These are phyloP conservation scores for Murraya paniculata DNA, from an alignment of 345 rosid genomes.

Conservation along the genomic window DNA sequence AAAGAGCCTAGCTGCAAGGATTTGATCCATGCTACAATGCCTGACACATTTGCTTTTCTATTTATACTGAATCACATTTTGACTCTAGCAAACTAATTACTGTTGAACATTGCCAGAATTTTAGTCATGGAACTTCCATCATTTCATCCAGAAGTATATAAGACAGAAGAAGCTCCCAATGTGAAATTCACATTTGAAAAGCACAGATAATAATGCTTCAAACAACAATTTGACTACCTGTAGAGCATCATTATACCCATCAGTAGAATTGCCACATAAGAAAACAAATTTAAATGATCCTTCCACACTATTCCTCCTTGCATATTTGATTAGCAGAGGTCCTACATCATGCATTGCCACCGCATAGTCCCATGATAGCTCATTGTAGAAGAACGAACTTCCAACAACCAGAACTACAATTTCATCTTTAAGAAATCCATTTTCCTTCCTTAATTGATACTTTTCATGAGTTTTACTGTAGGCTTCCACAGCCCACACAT, in stretches of 20 bases:
- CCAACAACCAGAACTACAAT: constrained; percentile 79
- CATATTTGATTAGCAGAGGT: constrained; percentile 74
- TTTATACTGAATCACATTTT: not conserved
- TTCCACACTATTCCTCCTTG: constrained; percentile 57
- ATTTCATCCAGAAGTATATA: not conserved
- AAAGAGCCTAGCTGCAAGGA: not conserved
- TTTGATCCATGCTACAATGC: constrained; percentile 1
- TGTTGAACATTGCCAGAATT: not conserved
- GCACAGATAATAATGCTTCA: constrained; percentile 8
- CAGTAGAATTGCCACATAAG: constrained; percentile 79
- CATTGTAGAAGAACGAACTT: constrained; percentile 73
- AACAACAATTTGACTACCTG: constrained; percentile 51
- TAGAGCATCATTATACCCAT: constrained; percentile 57
- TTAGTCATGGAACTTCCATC: not conserved
- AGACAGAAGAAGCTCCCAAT: not conserved
- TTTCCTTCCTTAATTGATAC: constrained; percentile 52
- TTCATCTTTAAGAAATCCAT: constrained; percentile 64
- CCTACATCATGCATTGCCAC: constrained; percentile 76
- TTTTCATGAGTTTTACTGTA: constrained; percentile 56
- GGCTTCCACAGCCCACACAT: constrained; percentile 90
- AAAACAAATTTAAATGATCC: constrained; percentile 74
- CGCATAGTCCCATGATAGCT: constrained; percentile 82
- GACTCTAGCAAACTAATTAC: not conserved
- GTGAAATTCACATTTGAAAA: not conserved
- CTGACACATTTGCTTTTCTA: not conserved